A percentile compares a stretch with the other conserved stretches of the same genome.
phyloP scores from a whole-genome alignment of 2,329 filamentous ascomycete species.

The Fusarium sp. region DNA sequence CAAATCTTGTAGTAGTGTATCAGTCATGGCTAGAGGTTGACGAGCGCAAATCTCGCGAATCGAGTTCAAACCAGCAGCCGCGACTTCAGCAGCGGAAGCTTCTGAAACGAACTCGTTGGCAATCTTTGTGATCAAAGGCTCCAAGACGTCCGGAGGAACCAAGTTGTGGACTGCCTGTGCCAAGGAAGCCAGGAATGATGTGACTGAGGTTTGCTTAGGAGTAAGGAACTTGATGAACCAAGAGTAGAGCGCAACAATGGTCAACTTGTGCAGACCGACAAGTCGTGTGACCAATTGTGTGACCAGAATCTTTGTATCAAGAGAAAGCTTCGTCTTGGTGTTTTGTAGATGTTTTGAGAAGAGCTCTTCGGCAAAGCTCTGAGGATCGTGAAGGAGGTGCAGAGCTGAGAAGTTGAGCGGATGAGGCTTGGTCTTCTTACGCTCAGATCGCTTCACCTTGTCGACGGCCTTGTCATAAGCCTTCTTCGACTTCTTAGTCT shows the following conservation, averaged over 20 bases:
- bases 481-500: conserved; percentile 87
- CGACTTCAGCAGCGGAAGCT: conserved; percentile 89
- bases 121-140: conserved; percentile 93
- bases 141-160: conserved; percentile 91
- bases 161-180: conserved; percentile 92
- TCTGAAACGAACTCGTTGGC: conserved; percentile 99
- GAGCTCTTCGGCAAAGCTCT: conserved; percentile 89
- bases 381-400: conserved; percentile 92
- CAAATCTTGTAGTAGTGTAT: conserved; percentile 94
- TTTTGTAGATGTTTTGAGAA: conserved; percentile 94
- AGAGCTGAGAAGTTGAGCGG: conserved; percentile 96
- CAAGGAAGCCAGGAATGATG: conserved; percentile 90
- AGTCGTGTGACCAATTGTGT: conserved; percentile 91
- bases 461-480: conserved; percentile 82
- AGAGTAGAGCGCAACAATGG: conserved; percentile 89
- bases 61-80: conserved; percentile 90
- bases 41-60: conserved; percentile 94
- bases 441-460: conserved; percentile 85
- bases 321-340: conserved; percentile 82
- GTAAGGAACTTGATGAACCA: conserved; percentile 96
- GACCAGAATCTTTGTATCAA: conserved; percentile 91
- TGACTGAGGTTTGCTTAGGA: conserved; percentile 88
- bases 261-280: conserved; percentile 92
- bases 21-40: conserved; percentile 95
- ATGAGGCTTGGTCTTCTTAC: conserved; percentile 88